Base-by-base conservation (phyloP, 2,329 filamentous ascomycete genomes). In the Blastomyces gilchristii region DNA sequence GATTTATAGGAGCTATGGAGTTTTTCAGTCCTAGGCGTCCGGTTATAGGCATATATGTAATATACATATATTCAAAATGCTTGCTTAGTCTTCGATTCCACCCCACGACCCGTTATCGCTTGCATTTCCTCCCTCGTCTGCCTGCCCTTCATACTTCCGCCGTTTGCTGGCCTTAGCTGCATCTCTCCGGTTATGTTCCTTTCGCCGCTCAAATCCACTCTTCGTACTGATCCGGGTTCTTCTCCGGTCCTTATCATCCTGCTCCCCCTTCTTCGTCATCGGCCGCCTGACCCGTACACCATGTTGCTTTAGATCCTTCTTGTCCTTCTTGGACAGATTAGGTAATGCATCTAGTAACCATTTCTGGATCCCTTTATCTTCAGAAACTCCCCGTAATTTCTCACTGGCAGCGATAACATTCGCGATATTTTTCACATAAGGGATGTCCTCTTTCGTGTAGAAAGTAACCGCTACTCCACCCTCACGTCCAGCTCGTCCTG, bases 401-500 rank as follows among this genome's bases (percentile, higher is more conserved):
- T 97, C 90, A 67, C 88, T 91, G 28, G 85, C 84, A 0, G 89
- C 85, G 67, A 99, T 96, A 43, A 97, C 90, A 71, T 97, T 97
- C 43, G 92, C 94, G 37, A 99, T 89, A 66, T 86, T 90, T 78
- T 93, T 96, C 63, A 99, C 85, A 67, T 87, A 91, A 0, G 90
- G 88, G 3, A 97, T 88, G 71, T 99, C 94, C 65, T 97, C 94
- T 74, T 94, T 91, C 0, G 93, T 97, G 76, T 96, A 99, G 64
- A 96, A 88, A 0, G 94, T 99, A 1, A 99, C 88, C 0, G 91
- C 92, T 3, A 96, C 84, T 58, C 94, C 94, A 25, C 92, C 92
- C 70, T 89, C 85, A 31, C 92, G 84, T 0, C 94, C 94, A 0
- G 92, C 94, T 28, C 94, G 84, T 0, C 93, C 94, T 0, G 94